Conservation (phyloP, 1,284 basidiomycete genomes). For the Ganoderma lucidum region DNA sequence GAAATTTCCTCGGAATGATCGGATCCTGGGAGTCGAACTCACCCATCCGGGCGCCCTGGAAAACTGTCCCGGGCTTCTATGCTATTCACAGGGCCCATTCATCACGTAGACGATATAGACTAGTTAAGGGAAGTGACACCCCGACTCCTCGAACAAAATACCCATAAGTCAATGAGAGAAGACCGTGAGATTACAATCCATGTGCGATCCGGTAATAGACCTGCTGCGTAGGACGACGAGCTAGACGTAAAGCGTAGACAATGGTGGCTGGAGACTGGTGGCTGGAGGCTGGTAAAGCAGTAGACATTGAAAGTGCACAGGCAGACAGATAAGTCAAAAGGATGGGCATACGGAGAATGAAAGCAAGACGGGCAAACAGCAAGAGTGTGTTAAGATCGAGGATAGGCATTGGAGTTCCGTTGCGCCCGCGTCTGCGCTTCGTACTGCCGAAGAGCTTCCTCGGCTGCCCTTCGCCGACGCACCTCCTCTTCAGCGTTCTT, state of each 20-base stretch:
- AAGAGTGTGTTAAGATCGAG: slow-evolving; percentile 29
- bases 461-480: slow-evolving; percentile 55
- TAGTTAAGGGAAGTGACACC: slow-evolving; percentile 22
- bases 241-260: slow-evolving; percentile 16
- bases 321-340: slow-evolving; percentile 1
- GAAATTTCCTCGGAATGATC: background rate
- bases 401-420: slow-evolving; percentile 33
- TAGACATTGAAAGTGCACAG: slow-evolving; percentile 2
- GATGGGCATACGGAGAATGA: slow-evolving; percentile 5
- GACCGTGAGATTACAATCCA: slow-evolving; percentile 25
- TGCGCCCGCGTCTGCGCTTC: slow-evolving; percentile 37
- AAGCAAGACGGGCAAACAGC: slow-evolving; percentile 13
- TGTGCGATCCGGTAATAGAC: slow-evolving; percentile 22
- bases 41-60: background rate
- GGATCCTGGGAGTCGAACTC: background rate
- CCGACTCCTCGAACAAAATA: slow-evolving; percentile 28
- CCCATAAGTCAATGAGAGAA: slow-evolving; percentile 29
- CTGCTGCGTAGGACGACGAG: slow-evolving; percentile 17
- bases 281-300: slow-evolving; percentile 1
- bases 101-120: slow-evolving; percentile 17
- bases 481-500: slow-evolving; percentile 58
- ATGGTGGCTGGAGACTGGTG: background rate
- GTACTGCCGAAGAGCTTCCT: slow-evolving; percentile 51
- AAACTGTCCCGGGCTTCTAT: slow-evolving; percentile 7
- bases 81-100: slow-evolving; percentile 17